These are phyloP conservation scores for Cordyceps fumosorosea DNA, from an alignment of 2,329 filamentous ascomycete genomes.

Conservation along the genomic window DNA sequence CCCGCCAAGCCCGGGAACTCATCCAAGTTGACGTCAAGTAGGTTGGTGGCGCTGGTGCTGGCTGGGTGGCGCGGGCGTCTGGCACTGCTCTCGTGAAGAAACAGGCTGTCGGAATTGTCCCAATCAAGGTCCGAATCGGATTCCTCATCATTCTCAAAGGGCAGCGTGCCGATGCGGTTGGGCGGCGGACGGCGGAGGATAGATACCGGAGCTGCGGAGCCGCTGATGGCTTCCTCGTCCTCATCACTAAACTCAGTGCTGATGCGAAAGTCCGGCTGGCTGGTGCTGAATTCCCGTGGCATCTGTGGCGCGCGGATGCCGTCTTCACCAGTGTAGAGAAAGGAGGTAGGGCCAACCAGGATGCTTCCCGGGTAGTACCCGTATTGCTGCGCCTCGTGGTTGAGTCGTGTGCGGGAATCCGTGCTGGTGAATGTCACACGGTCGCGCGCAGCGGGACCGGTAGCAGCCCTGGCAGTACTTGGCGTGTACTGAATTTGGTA, in stretches of 20 bases:
- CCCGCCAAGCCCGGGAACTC: conserved; percentile 9
- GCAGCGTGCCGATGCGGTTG: conserved; percentile 47
- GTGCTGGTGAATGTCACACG: background rate
- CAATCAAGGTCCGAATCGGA: conserved; percentile 31
- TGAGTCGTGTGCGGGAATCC: conserved; percentile 10
- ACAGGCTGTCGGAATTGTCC: conserved; percentile 14
- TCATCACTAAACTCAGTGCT: conserved; percentile 57
- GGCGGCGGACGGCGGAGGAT: conserved; percentile 33
- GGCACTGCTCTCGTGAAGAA: conserved; percentile 17
- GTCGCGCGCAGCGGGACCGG: background rate
- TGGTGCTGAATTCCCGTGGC: conserved; percentile 46
- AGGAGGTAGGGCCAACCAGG: conserved; percentile 20
- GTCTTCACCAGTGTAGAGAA: conserved; percentile 34
- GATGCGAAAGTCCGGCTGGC: conserved; percentile 44
- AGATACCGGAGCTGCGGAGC: conserved; percentile 4
- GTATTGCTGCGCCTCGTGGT: conserved; percentile 19
- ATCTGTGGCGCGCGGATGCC: conserved; percentile 47
- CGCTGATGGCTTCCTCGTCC: conserved; percentile 35
- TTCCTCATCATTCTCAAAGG: conserved; percentile 43
- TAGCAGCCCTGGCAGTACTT: background rate
- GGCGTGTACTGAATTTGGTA: conserved; percentile 65
- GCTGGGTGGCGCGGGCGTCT: conserved; percentile 5
- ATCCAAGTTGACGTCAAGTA: conserved; percentile 9
- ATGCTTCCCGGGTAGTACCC: too few species aligned
- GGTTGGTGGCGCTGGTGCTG: background rate